Percentiles rank a stretch among this genome's conserved stretches.
Evolutionary conservation across 2,329 filamentous ascomycete species (phyloP).

Genomic region (Shiraia bambusicola): DNA sequence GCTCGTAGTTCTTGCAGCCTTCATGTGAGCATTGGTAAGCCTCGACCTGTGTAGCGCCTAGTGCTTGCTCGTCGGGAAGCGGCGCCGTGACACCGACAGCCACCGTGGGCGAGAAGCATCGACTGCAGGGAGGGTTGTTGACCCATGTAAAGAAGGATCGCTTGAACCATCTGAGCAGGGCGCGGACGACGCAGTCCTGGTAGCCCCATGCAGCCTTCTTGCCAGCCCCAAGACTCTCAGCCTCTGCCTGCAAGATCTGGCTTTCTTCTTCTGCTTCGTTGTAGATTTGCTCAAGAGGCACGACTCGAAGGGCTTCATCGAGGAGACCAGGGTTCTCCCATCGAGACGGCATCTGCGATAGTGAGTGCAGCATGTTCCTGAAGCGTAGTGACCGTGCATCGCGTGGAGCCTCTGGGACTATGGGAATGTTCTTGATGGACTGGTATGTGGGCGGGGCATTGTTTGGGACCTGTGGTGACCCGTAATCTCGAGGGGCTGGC

Average conservation of each 20-base stretch:
- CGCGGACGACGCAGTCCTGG: constrained; percentile 92
- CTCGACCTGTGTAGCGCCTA: constrained; percentile 84
- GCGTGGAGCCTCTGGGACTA: constrained; percentile 71
- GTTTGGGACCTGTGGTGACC: constrained; percentile 42
- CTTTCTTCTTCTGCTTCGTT: constrained; percentile 90
- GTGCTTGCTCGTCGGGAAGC: constrained; percentile 84
- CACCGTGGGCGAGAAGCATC: constrained; percentile 80
- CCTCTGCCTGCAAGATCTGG: constrained; percentile 83
- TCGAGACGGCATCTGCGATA: constrained; percentile 85
- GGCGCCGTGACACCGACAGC: constrained; percentile 81
- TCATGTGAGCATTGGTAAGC: constrained; percentile 81
- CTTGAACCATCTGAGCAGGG: constrained; percentile 94
- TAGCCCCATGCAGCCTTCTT: constrained; percentile 90
- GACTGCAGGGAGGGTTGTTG: constrained; percentile 85
- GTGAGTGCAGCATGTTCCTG: constrained; percentile 73
- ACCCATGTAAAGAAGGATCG: constrained; percentile 94
- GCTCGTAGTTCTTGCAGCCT: constrained; percentile 75
- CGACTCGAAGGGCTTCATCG: constrained; percentile 83
- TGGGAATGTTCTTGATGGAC: constrained; percentile 64
- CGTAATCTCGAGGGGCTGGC: constrained; percentile 54
- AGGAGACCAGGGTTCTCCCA: constrained; percentile 95
- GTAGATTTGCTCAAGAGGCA: constrained; percentile 90
- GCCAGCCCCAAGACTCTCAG: constrained; percentile 79
- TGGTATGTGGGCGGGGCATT: constrained; percentile 60
- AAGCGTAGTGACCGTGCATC: constrained; percentile 53